Evolutionary conservation across 1,139 yeast species (phyloP), one percentile per base, ranked within the genome.

Genomic region (Sugiyamaella neomexicana): DNA sequence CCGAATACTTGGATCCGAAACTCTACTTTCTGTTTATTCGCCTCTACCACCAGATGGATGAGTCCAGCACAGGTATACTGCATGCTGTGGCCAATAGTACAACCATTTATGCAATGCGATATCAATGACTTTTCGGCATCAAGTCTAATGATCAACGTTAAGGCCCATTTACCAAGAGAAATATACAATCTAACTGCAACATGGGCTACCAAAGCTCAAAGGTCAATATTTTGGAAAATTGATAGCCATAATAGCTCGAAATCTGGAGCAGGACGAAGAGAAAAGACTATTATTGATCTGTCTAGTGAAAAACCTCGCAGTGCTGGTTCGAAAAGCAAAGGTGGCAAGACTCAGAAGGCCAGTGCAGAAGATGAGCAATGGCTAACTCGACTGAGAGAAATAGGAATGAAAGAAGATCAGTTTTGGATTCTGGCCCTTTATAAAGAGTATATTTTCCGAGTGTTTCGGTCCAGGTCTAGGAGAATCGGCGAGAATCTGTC

Each of bases 1-100:
- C 99, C 99, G 0, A 90, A 90, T 68, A 85, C 83, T 55, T 85
- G 96, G 85, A 85, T 93, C 7, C 74, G 97, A 45, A 89, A 86
- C 58, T 80, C 87, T 2, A 81, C 86, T 0, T 66, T 90, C 38
- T 72, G 77, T 2, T 74, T 90, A 50, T 75, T 90, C 1, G 74
- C 86, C 1, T 78, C 86, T 0, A 79, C 87, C 2, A 81, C 88
- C 1, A 75, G 76, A 1, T 83, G 83, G 64, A 70, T 90, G 43
- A 76, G 85, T 13, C 78, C 83, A 32, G 95, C 97, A 0, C 97
- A 93, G 63, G 72, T 82, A 9, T 88, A 86, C 62, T 91, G 98
- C 65, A 79, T 89, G 66, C 71, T 91, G 17, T 85, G 89, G 60
- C 98, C 98, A 0, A 76, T 88, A 32, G 77, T 93, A n/a, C 78